Conservation (phyloP, 2,329 filamentous ascomycete genomes). For the Berkeleyomyces basicola region DNA sequence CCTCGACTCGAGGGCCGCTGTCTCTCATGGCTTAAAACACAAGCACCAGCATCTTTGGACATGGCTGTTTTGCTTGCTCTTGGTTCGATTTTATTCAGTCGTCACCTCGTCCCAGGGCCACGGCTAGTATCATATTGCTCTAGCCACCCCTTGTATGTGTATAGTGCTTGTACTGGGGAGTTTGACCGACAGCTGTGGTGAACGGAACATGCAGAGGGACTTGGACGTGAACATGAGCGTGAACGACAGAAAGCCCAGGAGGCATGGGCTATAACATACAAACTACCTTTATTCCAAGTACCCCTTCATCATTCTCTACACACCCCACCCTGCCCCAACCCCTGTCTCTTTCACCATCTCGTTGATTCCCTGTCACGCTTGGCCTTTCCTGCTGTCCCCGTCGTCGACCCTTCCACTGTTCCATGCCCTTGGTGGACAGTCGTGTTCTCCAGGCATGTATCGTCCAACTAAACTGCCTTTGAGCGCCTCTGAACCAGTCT, state of each 20-base stretch:
- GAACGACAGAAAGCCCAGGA: too few species aligned
- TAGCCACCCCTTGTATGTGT: background rate
- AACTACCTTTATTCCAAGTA: too few species aligned
- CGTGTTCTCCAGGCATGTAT: background rate
- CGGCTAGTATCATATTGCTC: background rate
- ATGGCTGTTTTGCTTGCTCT: background rate
- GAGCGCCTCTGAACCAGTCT: background rate
- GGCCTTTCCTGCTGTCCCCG: background rate
- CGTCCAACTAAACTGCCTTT: background rate
- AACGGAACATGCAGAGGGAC: too few species aligned
- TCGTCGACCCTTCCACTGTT: background rate
- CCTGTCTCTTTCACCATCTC: background rate
- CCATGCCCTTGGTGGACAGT: background rate
- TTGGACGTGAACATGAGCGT: too few species aligned
- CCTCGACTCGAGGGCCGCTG: background rate
- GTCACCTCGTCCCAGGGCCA: conserved; percentile 1
- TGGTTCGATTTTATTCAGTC: background rate
- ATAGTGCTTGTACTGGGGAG: too few species aligned
- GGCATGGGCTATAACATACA: too few species aligned
- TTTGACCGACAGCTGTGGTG: too few species aligned
- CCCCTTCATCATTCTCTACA: too few species aligned
- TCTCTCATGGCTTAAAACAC: background rate
- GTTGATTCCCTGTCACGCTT: background rate
- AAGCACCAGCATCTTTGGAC: background rate
- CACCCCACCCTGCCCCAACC: background rate